Conservation (phyloP, 2,329 filamentous ascomycete genomes). For the Fusarium nurragi region DNA sequence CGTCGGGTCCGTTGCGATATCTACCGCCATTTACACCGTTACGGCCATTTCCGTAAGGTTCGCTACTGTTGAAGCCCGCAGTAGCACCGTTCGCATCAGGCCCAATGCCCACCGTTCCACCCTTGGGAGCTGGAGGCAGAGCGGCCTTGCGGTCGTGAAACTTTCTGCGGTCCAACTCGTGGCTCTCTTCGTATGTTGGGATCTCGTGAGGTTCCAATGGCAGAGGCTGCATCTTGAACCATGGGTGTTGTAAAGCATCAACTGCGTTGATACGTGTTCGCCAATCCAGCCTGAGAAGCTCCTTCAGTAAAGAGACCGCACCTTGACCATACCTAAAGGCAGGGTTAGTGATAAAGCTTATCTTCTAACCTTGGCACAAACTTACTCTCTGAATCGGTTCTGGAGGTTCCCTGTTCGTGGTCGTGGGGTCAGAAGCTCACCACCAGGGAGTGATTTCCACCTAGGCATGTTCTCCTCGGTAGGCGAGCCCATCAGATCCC, state of each 20-base stretch:
- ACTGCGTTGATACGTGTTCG: slow-evolving; percentile 88
- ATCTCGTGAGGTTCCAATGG: slow-evolving; percentile 86
- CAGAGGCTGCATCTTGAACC: slow-evolving; percentile 82
- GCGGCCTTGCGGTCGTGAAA: slow-evolving; percentile 86
- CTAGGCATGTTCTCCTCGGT: slow-evolving; percentile 93
- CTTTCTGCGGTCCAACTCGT: slow-evolving; percentile 94
- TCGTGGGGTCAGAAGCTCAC: slow-evolving; percentile 75
- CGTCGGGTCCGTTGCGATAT: slow-evolving; percentile 55
- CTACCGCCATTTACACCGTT: slow-evolving; percentile 61
- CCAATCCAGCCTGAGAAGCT: slow-evolving; percentile 91
- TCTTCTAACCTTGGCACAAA: background rate
- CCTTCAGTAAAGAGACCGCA: slow-evolving; percentile 81
- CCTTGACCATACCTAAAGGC: slow-evolving; percentile 68
- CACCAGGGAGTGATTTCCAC: slow-evolving; percentile 84
- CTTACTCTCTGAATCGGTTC: slow-evolving; percentile 78
- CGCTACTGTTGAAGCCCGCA: slow-evolving; percentile 61
- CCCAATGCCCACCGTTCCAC: slow-evolving; percentile 86
- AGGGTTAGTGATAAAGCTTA: slow-evolving; percentile 20
- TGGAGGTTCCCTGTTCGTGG: slow-evolving; percentile 71
- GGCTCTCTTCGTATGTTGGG: slow-evolving; percentile 92
- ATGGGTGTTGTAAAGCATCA: slow-evolving; percentile 90
- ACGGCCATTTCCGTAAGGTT: slow-evolving; percentile 57
- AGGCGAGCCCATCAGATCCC: slow-evolving; percentile 89
- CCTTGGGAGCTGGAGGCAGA: slow-evolving; percentile 89
- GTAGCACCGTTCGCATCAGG: slow-evolving; percentile 59